Base-by-base conservation (phyloP, 2,329 filamentous ascomycete genomes). In the Westerdykella ornata region DNA sequence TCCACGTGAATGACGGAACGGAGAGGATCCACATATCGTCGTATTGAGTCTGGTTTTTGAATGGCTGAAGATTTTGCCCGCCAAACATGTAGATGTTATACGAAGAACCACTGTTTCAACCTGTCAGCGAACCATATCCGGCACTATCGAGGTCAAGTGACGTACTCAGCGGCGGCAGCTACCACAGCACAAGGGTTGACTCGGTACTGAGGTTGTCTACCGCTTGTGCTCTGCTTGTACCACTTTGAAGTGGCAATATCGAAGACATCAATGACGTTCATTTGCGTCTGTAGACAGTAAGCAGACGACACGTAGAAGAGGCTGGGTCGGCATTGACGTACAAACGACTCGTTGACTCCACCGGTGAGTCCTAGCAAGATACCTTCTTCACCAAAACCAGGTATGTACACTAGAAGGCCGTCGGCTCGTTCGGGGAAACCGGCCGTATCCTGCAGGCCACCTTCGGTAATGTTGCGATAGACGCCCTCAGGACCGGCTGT, bases 21-120 rank as follows among this genome's bases (percentile, higher is more conserved):
- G 85, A 86, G 11, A 92, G 70, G 16, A 88, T 82, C 85, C 85
- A 92, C 70, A 85, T 79, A 54, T 88, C 82, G 18, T 80, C 75
- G 56, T 84, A 89, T 49, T 80, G 75, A 1, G 61, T 73, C 52
- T 80, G 77, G 7, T 59, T 43, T 13, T 67, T 80, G 44, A 72
- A 75, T 1, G 84, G 83, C 18, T 78, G 72, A 1, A 88, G 70
- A 49, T 85, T 84, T 58, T 88, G 85, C 0, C 85, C 85, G 11
- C 83, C 85, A 56, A 84, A 88, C 67, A 88, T 76, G 65, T 88
- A 87, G 34, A 89, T 74, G 56, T 88, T 84, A 57, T 86, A 85
- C 19, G 80, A 84, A 14, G 80, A 83, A 7, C 83, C 84, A 55
- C 71, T 72, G 8, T 46, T 45, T n/a, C 6, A 12, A 31, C 16